A percentile compares a stretch with the other conserved stretches of the same genome.
Conservation (phyloP, 805 yeast species). For the Kuraishia piskuri region DNA sequence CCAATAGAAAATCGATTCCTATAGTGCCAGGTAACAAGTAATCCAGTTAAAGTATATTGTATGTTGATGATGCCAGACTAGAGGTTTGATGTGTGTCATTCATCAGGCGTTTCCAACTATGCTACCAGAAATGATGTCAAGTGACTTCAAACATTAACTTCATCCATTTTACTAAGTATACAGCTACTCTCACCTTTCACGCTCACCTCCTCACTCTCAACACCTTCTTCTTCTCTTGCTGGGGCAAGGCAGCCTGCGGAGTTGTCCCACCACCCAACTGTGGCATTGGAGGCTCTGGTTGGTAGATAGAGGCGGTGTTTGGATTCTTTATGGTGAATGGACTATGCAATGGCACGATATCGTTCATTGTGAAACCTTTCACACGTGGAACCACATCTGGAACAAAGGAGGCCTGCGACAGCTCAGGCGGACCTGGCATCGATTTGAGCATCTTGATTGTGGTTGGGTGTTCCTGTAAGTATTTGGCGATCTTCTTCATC, state of each 20-base stretch:
- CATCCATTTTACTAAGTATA: background rate
- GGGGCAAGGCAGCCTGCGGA: slow-evolving; percentile 30
- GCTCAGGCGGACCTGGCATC: slow-evolving; percentile 59
- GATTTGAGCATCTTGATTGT: slow-evolving; percentile 53
- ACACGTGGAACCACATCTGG: slow-evolving; percentile 65
- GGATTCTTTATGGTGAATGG: slow-evolving; percentile 79
- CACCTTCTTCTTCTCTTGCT: slow-evolving; percentile 45
- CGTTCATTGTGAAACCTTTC: slow-evolving; percentile 80
- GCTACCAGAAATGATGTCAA: no score
- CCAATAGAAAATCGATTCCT: background rate
- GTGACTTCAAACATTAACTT: no score
- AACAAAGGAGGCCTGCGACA: slow-evolving; percentile 35
- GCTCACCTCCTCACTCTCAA: slow-evolving; percentile 49
- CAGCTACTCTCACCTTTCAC: background rate
- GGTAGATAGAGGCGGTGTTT: slow-evolving; percentile 62
- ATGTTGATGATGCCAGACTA: no score
- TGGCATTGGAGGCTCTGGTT: slow-evolving; percentile 20
- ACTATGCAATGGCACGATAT: slow-evolving; percentile 82
- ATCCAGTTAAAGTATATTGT: no score
- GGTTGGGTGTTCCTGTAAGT: slow-evolving; percentile 61
- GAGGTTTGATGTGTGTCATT: no score
- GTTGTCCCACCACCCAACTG: slow-evolving; percentile 15
- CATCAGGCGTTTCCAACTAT: no score
- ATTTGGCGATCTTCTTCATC: slow-evolving; percentile 49
- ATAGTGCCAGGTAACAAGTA: no score